Conservation (phyloP, 495 filamentous ascomycete genomes). For the Podospora anserina region DNA sequence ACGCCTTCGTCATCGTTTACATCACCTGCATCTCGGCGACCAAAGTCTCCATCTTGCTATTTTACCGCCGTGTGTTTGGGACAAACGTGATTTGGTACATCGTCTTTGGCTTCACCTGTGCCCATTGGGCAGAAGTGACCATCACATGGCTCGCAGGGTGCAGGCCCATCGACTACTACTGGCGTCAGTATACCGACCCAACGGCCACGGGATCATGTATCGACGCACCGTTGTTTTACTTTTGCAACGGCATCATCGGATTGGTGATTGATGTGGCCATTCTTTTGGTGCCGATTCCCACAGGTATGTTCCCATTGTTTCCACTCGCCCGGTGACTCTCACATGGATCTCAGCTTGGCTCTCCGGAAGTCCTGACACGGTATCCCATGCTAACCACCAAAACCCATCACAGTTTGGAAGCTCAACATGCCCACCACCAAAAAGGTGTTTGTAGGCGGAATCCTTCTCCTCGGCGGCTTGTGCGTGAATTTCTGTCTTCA, state of each 20-base stretch:
- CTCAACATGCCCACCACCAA: constrained; percentile 37
- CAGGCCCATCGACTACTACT: constrained; percentile 23
- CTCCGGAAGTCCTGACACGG: background rate
- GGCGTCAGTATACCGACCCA: constrained; percentile 26
- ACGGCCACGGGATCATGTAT: constrained; percentile 22
- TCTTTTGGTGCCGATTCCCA: constrained; percentile 41
- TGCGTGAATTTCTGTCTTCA: constrained; percentile 25
- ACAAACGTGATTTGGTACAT: constrained; percentile 20
- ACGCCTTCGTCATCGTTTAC: constrained; percentile 30
- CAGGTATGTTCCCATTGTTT: constrained; percentile 19
- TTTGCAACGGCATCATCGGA: constrained; percentile 24
- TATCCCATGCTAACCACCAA: constrained; percentile 9
- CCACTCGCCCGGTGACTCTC: background rate
- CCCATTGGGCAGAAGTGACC: constrained; percentile 26
- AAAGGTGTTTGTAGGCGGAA: constrained; percentile 41
- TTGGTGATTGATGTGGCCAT: constrained; percentile 45
- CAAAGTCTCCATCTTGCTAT: constrained; percentile 25
- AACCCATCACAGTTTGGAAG: constrained; percentile 22
- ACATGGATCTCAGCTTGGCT: background rate
- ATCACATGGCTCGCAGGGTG: constrained; percentile 25
- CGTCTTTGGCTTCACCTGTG: constrained; percentile 17
- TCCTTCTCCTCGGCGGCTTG: constrained; percentile 43
- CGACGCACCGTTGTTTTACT: constrained; percentile 25
- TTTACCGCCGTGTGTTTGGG: constrained; percentile 27
- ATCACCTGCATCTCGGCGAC: constrained; percentile 28